Percentiles rank a stretch among this genome's conserved stretches.
Evolutionary conservation across 225 moss, liverwort and hornwort species (phyloP).

Genomic region (Rhytidiadelphus loreus): DNA sequence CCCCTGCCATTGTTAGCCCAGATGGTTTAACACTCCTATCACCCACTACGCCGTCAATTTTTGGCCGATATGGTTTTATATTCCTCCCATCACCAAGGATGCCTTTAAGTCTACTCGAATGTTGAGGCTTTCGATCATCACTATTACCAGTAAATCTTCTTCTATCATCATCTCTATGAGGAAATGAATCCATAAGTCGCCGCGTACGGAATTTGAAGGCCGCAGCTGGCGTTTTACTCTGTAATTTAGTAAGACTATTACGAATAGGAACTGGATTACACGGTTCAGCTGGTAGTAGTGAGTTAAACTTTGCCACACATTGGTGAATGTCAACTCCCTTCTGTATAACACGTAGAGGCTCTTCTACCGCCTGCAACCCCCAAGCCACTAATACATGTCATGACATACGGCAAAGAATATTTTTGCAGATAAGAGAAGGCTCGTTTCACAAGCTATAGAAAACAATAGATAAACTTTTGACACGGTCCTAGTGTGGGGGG

Average conservation of each 20-base stretch:
- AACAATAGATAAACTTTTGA: background rate
- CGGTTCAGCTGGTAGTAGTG: background rate
- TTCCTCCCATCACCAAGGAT: background rate
- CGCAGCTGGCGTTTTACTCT: background rate
- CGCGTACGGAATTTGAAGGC: background rate
- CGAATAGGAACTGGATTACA: background rate
- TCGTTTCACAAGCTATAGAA: background rate
- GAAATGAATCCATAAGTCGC: background rate
- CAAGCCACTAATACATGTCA: background rate
- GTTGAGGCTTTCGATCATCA: background rate
- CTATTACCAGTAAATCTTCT: background rate
- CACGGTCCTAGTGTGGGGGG: no score
- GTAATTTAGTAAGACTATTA: background rate
- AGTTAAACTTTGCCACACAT: constrained; percentile 12
- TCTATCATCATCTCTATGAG: background rate
- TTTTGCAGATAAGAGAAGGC: background rate
- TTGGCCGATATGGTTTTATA: background rate
- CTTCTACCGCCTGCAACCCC: constrained; percentile 10
- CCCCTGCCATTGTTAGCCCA: background rate
- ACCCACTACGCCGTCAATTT: background rate
- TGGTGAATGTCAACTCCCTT: constrained; percentile 38
- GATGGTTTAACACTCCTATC: background rate
- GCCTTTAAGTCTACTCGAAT: background rate
- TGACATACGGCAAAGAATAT: background rate
- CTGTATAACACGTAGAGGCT: background rate